These are phyloP conservation scores for Saccharum officinarum DNA, from an alignment of 176 grass and related monocot species.

Conservation along the genomic window DNA sequence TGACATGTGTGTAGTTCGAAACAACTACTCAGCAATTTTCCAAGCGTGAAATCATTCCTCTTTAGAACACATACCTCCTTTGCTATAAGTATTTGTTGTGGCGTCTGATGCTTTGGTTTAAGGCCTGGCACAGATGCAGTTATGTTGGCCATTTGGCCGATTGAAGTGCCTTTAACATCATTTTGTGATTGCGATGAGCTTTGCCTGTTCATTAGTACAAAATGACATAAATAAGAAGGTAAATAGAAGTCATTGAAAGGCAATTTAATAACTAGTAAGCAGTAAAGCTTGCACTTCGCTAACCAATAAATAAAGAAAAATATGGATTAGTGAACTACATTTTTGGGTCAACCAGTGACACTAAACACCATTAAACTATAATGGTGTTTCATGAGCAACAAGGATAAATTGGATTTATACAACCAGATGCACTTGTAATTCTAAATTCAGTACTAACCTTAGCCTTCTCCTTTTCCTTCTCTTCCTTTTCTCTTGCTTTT, in stretches of 20 bases:
- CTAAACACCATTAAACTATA: background rate
- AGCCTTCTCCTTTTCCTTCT: constrained; percentile 80
- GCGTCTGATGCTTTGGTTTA: constrained; percentile 39
- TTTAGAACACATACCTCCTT: constrained; percentile 56
- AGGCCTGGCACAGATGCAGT: constrained; percentile 36
- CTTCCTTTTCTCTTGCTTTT: constrained; percentile 83
- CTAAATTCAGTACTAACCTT: constrained; percentile 47
- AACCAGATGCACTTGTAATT: background rate
- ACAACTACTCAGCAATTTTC: background rate
- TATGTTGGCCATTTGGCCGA: constrained; percentile 35
- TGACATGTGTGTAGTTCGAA: background rate
- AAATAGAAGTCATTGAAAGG: background rate
- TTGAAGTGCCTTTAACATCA: constrained; percentile 33
- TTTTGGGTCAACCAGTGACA: background rate
- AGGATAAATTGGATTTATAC: background rate
- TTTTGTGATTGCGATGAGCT: constrained; percentile 54
- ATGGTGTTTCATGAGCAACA: background rate
- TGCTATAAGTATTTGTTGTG: constrained; percentile 48
- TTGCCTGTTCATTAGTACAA: constrained; percentile 41
- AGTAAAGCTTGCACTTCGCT: background rate
- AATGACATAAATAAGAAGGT: background rate
- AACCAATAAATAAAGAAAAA: background rate
- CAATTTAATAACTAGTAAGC: background rate
- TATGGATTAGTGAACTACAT: background rate
- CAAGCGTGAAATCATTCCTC: background rate